Conservation (phyloP, 2,329 filamentous ascomycete genomes). For the Ophiosphaerella korrae region DNA sequence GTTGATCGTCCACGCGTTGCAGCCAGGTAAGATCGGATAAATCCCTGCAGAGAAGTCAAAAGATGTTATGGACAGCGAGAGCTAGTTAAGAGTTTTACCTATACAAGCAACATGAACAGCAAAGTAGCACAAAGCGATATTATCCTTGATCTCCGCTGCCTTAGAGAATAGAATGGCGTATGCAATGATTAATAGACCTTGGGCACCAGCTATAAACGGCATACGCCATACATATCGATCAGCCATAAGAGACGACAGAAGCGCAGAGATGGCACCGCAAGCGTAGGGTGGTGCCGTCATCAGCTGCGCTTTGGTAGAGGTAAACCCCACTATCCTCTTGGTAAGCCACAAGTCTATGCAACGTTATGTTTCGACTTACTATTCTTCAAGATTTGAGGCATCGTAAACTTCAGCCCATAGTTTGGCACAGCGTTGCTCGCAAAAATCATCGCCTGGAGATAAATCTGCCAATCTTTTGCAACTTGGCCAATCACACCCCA, state of each 20-base stretch:
- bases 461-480: constrained; percentile 57
- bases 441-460: constrained; percentile 49
- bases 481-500: constrained; percentile 41
- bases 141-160: constrained; percentile 44
- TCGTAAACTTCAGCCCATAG: constrained; percentile 45
- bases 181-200: constrained; percentile 43
- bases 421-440: constrained; percentile 27
- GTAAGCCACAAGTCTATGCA: neutral
- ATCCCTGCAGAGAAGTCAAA: constrained; percentile 12
- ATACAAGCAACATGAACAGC: constrained; percentile 50
- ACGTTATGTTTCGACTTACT: neutral
- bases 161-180: constrained; percentile 51
- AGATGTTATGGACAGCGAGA: too few relatives aligned
- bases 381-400: constrained; percentile 17
- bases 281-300: constrained; percentile 32
- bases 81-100: constrained; percentile 1
- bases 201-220: constrained; percentile 24
- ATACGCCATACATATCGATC: constrained; percentile 28
- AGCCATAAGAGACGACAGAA: constrained; percentile 19
- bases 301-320: constrained; percentile 28
- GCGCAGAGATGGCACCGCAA: constrained; percentile 25
- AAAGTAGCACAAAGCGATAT: constrained; percentile 52
- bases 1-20: constrained; percentile 32
- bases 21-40: constrained; percentile 29
- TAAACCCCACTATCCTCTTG: constrained; percentile 26